Percentiles rank a stretch among this genome's conserved stretches.
These are phyloP conservation scores for Phialocephala subalpina DNA, from an alignment of 2,329 filamentous ascomycete species.

Conservation along the genomic window DNA sequence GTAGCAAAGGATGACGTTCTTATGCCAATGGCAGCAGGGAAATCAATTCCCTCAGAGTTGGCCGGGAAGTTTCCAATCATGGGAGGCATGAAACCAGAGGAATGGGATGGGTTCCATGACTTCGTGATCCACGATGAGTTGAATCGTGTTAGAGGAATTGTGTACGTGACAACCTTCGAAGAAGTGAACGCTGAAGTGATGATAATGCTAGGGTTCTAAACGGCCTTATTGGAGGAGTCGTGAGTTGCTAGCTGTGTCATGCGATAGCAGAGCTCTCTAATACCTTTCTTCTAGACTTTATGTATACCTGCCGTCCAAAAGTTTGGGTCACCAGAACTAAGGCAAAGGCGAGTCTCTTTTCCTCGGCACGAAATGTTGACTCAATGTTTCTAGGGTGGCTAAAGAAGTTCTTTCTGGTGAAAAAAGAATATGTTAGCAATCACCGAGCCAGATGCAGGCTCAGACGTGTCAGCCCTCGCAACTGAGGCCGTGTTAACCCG, in stretches of 20 bases:
- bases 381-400: not conserved
- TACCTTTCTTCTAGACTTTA: too few relatives aligned
- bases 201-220: too few relatives aligned
- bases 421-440: slow-evolving; percentile 17
- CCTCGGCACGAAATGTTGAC: not conserved
- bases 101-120: slow-evolving; percentile 19
- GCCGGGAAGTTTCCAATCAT: slow-evolving; percentile 8
- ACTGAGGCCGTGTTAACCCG: too few relatives aligned
- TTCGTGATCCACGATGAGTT: slow-evolving; percentile 18
- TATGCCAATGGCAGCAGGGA: not conserved
- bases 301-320: too few relatives aligned
- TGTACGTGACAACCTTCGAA: too few relatives aligned
- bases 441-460: slow-evolving; percentile 16
- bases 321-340: too few relatives aligned
- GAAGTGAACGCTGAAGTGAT: too few relatives aligned
- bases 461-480: slow-evolving; percentile 8
- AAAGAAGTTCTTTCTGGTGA: slow-evolving; percentile 9
- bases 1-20: not conserved
- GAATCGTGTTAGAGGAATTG: slow-evolving; percentile 9
- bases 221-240: too few relatives aligned
- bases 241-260: too few relatives aligned
- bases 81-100: slow-evolving; percentile 9
- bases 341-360: not conserved
- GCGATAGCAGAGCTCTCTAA: too few relatives aligned
- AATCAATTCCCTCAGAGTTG: too few relatives aligned